phyloP scores from a whole-genome alignment of 2,329 filamentous ascomycete genomes.

The Cladosporium sp. region DNA sequence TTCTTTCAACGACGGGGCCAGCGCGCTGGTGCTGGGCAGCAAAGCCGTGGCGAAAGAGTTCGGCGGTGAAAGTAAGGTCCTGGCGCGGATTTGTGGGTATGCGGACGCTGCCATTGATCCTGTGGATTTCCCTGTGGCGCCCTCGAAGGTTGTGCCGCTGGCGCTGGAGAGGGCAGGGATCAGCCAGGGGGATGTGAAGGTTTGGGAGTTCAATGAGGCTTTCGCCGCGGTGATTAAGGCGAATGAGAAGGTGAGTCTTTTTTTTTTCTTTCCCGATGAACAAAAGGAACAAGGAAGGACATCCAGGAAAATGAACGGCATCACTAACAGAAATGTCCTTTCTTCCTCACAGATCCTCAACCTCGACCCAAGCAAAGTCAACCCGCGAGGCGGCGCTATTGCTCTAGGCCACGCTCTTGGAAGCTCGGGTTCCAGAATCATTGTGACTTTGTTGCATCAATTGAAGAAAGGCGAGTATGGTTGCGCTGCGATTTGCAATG shows the following conservation, averaged over 20 bases:
- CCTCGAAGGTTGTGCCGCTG: conserved; percentile 85
- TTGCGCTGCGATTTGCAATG: conserved; percentile 94
- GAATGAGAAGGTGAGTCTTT: conserved; percentile 67
- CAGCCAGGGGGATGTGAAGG: conserved; percentile 80
- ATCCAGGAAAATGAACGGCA: too few relatives aligned
- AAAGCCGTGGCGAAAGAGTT: conserved; percentile 76
- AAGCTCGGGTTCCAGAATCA: conserved; percentile 86
- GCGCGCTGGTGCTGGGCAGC: conserved; percentile 79
- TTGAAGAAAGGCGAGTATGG: conserved; percentile 90
- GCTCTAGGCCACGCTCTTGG: conserved; percentile 87
- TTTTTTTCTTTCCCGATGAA: too few relatives aligned
- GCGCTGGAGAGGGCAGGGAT: conserved; percentile 86
- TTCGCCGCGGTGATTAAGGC: conserved; percentile 95
- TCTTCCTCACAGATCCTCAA: conserved; percentile 63
- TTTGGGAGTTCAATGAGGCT: conserved; percentile 99
- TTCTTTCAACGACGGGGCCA: conserved; percentile 90
- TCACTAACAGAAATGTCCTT: too few relatives aligned
- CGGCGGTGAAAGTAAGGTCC: conserved; percentile 68
- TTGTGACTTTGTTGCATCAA: conserved; percentile 87
- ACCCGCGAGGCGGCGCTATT: conserved; percentile 85
- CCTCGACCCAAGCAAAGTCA: conserved; percentile 73
- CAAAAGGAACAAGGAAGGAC: too few relatives aligned
- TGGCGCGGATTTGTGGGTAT: conserved; percentile 80
- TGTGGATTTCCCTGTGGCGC: conserved; percentile 91
- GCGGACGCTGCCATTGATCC: conserved; percentile 88